phyloP scores from a whole-genome alignment of 352 stramenopile genomes.

The Phytophthora idaei region DNA sequence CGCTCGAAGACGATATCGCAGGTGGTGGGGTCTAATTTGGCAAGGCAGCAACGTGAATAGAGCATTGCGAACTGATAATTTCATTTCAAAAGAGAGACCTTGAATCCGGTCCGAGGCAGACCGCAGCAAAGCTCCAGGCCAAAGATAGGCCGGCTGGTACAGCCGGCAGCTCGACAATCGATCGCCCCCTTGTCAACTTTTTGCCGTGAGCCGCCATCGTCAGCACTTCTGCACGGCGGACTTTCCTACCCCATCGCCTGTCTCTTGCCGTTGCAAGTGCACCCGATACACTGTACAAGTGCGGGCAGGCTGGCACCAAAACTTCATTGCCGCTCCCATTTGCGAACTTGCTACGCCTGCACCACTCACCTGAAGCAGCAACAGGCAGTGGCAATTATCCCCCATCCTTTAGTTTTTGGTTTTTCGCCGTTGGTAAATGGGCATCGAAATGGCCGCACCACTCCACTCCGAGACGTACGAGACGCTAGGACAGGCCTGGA shows the following conservation, averaged over 20 bases:
- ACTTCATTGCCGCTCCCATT: constrained; percentile 21
- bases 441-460: constrained; percentile 32
- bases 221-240: constrained; percentile 19
- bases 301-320: background rate
- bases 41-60: background rate
- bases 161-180: constrained; percentile 21
- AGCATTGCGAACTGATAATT: background rate
- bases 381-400: constrained; percentile 5
- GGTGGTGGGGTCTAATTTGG: background rate
- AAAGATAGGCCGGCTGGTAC: constrained; percentile 17
- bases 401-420: background rate
- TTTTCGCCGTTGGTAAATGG: constrained; percentile 14
- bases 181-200: constrained; percentile 30
- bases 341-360: constrained; percentile 25
- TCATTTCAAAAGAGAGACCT: constrained; percentile 18
- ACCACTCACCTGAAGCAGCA: constrained; percentile 10
- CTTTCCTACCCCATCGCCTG: constrained; percentile 23
- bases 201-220: constrained; percentile 20
- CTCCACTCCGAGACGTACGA: constrained; percentile 42
- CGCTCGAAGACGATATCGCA: constrained; percentile 3
- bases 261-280: constrained; percentile 24
- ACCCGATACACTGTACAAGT: constrained; percentile 3
- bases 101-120: constrained; percentile 36
- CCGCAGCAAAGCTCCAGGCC: constrained; percentile 8
- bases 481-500: constrained; percentile 42